Conservation (phyloP, 2,329 filamentous ascomycete species). For the Hypoxylon sp. region DNA sequence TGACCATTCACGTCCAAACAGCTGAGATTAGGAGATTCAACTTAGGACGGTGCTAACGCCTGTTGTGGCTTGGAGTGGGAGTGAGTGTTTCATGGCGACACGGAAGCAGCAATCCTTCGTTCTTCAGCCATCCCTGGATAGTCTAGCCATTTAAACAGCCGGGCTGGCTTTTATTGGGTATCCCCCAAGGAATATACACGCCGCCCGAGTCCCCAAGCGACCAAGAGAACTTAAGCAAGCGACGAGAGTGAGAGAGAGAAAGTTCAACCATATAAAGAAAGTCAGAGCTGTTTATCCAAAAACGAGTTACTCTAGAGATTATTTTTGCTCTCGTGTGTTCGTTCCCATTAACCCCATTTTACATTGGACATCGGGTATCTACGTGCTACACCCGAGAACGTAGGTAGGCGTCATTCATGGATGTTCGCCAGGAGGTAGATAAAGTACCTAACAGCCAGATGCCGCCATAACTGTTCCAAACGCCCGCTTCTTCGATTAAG, state of each 20-base stretch:
- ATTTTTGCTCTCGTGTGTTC: constrained; percentile 17
- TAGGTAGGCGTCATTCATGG: constrained; percentile 18
- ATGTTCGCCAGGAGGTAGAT: constrained; percentile 16
- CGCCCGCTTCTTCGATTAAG: constrained; percentile 17
- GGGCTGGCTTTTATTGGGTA: constrained; percentile 27
- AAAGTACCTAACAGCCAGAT: constrained; percentile 14
- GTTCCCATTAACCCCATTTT: constrained; percentile 5
- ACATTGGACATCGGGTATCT: constrained; percentile 29
- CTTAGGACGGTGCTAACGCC: constrained; percentile 24
- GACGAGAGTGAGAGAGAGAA: constrained; percentile 25
- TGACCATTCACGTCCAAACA: constrained; percentile 26
- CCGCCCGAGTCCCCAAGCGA: constrained; percentile 15
- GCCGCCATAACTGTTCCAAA: constrained; percentile 5
- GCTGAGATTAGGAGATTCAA: constrained; percentile 27
- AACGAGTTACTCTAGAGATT: constrained; percentile 3
- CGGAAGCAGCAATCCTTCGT: constrained; percentile 12
- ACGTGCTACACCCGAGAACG: constrained; percentile 29
- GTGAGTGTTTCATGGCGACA: constrained; percentile 9
- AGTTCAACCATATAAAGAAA: constrained; percentile 22
- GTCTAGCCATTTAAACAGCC: constrained; percentile 4
- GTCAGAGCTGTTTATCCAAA: constrained; percentile 20
- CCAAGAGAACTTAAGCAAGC: background rate
- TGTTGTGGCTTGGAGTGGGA: constrained; percentile 23
- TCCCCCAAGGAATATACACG: constrained; percentile 17
- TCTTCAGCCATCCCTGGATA: constrained; percentile 22